These are phyloP conservation scores for Daldinia childiae DNA, from an alignment of 495 filamentous ascomycete species.

Conservation along the genomic window DNA sequence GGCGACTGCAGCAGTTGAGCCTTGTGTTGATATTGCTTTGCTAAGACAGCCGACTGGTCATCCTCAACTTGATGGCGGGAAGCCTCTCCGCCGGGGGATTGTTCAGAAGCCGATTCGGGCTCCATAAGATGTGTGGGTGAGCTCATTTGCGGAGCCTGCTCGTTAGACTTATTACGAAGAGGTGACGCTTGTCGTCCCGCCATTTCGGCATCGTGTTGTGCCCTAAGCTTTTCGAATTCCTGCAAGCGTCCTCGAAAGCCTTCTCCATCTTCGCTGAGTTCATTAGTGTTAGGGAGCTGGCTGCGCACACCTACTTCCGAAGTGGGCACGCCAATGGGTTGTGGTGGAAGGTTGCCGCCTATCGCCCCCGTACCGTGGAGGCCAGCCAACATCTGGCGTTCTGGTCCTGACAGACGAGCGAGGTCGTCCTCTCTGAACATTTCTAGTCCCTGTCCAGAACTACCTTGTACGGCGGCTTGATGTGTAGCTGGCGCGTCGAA, in stretches of 20 bases:
- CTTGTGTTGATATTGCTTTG: constrained; percentile 90
- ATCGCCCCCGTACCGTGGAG: constrained; percentile 40
- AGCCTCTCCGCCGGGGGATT: constrained; percentile 11
- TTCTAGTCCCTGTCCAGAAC: constrained; percentile 49
- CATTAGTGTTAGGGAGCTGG: constrained; percentile 53
- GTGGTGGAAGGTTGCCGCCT: constrained; percentile 42
- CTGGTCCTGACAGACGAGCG: constrained; percentile 49
- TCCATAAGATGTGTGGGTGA: constrained; percentile 16
- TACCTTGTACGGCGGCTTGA: constrained; percentile 46
- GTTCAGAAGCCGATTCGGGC: constrained; percentile 2
- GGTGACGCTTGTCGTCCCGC: constrained; percentile 40
- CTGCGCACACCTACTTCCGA: constrained; percentile 49
- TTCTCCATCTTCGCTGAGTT: constrained; percentile 60
- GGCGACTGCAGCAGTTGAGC: constrained; percentile 60
- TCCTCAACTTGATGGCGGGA: constrained; percentile 28
- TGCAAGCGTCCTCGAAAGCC: constrained; percentile 63
- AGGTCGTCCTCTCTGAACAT: constrained; percentile 60
- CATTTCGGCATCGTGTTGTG: constrained; percentile 64
- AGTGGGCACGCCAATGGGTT: constrained; percentile 45
- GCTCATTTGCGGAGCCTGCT: constrained; percentile 16
- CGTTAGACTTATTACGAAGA: constrained; percentile 37
- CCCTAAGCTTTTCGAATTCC: constrained; percentile 65
- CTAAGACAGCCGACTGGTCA: constrained; percentile 60
- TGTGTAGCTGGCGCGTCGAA: constrained; percentile 68
- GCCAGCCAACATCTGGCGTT: constrained; percentile 49